phyloP scores from a whole-genome alignment of 2,329 filamentous ascomycete genomes.

The Aspergillus sp. region DNA sequence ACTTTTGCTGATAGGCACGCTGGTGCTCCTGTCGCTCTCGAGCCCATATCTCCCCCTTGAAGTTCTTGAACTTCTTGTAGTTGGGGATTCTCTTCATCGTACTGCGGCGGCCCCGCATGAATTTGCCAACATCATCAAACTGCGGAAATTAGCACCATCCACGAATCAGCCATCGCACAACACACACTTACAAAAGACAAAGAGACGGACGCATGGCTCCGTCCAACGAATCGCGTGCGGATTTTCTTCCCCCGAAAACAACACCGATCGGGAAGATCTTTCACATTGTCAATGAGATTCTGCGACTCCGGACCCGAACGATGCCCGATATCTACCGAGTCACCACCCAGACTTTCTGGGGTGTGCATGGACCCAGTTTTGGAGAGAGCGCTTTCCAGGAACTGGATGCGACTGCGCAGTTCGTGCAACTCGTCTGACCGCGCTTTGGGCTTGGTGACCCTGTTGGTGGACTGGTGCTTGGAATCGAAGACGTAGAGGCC shows the following conservation, averaged over 20 bases:
- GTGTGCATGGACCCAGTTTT: slow-evolving; percentile 25
- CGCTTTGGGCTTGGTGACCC: slow-evolving; percentile 27
- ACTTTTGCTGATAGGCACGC: slow-evolving; percentile 31
- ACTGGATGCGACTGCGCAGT: slow-evolving; percentile 30
- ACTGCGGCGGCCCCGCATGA: slow-evolving; percentile 26
- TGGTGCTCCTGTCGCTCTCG: slow-evolving; percentile 34
- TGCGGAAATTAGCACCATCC: slow-evolving; percentile 7
- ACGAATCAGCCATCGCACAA: not conserved
- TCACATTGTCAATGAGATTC: slow-evolving; percentile 31
- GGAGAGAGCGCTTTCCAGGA: slow-evolving; percentile 30
- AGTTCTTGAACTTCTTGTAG: slow-evolving; percentile 30
- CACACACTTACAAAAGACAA: slow-evolving; percentile 34
- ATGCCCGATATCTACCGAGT: slow-evolving; percentile 16
- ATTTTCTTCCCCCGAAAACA: slow-evolving; percentile 36
- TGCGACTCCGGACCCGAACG: slow-evolving; percentile 17
- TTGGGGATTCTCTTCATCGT: slow-evolving; percentile 27
- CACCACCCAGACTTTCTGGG: slow-evolving; percentile 28
- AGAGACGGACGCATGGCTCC: slow-evolving; percentile 33
- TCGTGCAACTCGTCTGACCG: slow-evolving; percentile 34
- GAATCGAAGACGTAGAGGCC: slow-evolving; percentile 40
- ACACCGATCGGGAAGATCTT: slow-evolving; percentile 27
- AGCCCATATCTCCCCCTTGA: slow-evolving; percentile 32
- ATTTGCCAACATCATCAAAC: slow-evolving; percentile 33
- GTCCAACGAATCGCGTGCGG: slow-evolving; percentile 34
- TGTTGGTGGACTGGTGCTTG: slow-evolving; percentile 26